Evolutionary conservation across 2,329 filamentous ascomycete species (phyloP).

Genomic region (Phialemoniopsis sp.): DNA sequence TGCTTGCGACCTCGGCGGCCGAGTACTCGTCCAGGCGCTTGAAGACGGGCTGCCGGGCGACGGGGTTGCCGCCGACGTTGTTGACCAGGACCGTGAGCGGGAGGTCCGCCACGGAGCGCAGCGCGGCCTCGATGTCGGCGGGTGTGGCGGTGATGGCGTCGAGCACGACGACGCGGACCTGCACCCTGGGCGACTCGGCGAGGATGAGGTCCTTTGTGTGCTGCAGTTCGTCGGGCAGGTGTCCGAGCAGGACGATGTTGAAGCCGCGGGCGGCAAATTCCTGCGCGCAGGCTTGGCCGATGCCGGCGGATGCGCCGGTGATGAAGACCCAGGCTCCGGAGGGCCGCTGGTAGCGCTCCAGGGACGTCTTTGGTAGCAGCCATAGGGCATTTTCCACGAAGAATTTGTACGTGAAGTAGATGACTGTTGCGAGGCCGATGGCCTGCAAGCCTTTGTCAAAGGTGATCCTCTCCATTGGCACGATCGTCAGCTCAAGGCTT

Average conservation of each 20-base stretch:
- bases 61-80: slow-evolving; percentile 23
- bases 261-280: slow-evolving; percentile 25
- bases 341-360: too few relatives aligned
- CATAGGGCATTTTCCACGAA: too few relatives aligned
- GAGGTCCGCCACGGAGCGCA: slow-evolving; percentile 14
- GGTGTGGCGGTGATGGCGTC: slow-evolving; percentile 20
- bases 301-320: slow-evolving; percentile 27
- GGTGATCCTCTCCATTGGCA: too few relatives aligned
- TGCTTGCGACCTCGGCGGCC: slow-evolving; percentile 19
- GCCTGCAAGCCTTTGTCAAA: too few relatives aligned
- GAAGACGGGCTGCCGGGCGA: slow-evolving; percentile 16
- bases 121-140: slow-evolving; percentile 13
- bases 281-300: slow-evolving; percentile 25
- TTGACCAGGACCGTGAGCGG: slow-evolving; percentile 25
- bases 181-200: slow-evolving; percentile 9
- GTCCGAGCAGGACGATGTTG: slow-evolving; percentile 24
- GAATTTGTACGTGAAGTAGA: too few relatives aligned
- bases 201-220: slow-evolving; percentile 11
- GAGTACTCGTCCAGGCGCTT: slow-evolving; percentile 18
- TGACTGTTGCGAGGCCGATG: too few relatives aligned
- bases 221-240: slow-evolving; percentile 20
- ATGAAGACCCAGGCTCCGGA: slow-evolving; percentile 20
- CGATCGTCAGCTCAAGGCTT: too few relatives aligned
- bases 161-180: slow-evolving; percentile 21
- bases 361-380: too few relatives aligned